Percentiles rank a stretch among this genome's conserved stretches.
Evolutionary conservation across 192 early-diverging fungal species (phyloP).

Genomic region (Coemansia sp.): DNA sequence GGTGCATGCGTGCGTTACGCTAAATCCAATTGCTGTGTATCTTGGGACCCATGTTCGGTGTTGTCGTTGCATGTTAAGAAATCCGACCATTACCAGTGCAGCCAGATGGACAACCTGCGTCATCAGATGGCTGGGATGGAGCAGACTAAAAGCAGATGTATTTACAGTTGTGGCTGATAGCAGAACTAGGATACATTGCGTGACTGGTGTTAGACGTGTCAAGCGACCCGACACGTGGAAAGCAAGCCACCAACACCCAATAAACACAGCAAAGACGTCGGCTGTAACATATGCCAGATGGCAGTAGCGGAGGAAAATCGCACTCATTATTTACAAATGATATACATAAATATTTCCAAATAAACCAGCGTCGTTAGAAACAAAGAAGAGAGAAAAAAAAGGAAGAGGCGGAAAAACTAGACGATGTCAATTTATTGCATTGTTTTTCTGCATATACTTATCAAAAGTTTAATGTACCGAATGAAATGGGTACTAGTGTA

Average conservation of each 20-base stretch:
- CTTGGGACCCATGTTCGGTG: not conserved
- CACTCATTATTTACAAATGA: not conserved
- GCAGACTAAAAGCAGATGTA: not conserved
- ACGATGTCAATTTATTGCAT: not conserved
- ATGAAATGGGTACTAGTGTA: not conserved
- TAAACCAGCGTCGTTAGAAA: not conserved
- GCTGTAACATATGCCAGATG: not conserved
- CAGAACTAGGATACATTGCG: not conserved
- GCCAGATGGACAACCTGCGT: not conserved
- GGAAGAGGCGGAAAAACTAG: not conserved
- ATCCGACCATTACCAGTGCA: not conserved
- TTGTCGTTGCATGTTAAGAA: not conserved
- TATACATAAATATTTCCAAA: no score
- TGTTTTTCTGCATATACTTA: not conserved
- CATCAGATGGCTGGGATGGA: not conserved
- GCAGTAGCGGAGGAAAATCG: not conserved
- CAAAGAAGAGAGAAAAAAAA: not conserved
- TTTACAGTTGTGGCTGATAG: not conserved
- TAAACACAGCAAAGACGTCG: not conserved
- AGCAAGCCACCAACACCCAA: not conserved
- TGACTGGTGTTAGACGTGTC: not conserved
- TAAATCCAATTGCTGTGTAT: not conserved
- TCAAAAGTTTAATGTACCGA: not conserved
- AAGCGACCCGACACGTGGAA: not conserved
- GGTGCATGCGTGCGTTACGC: not conserved